Conservation (phyloP, 768 basidiomycete species). For the Mycena epipterygia region DNA sequence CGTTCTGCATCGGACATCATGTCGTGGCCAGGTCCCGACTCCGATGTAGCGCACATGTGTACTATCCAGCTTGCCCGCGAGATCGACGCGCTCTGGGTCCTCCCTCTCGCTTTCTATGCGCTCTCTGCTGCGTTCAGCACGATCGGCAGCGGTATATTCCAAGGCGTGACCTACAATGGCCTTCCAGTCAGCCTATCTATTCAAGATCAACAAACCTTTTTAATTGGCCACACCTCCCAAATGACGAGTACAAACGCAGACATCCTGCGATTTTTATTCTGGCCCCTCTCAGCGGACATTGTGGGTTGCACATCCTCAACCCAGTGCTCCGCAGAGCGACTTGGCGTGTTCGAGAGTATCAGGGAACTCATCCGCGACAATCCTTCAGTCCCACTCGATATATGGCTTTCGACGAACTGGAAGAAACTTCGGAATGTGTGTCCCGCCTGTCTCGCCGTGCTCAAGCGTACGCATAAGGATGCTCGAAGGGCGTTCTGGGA, state of each 20-base stretch:
- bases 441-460: background rate
- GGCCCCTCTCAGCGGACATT: background rate
- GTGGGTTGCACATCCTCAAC: background rate
- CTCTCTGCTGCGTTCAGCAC: background rate
- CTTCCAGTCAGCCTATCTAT: background rate
- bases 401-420: background rate
- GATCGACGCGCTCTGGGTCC: constrained; percentile 24
- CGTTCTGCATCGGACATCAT: background rate
- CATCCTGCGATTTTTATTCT: background rate
- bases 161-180: background rate
- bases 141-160: background rate
- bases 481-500: constrained; percentile 7
- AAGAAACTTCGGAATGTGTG: background rate
- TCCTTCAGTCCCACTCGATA: background rate
- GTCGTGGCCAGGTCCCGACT: background rate
- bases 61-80: constrained; percentile 29
- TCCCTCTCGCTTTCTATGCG: constrained; percentile 18
- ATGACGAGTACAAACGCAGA: background rate
- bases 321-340: background rate
- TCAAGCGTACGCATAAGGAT: background rate
- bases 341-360: background rate
- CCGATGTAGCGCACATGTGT: background rate
- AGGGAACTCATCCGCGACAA: background rate
- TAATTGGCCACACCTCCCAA: background rate
- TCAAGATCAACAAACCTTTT: constrained; percentile 1